Evolutionary conservation across 345 rosid genomes (phyloP).

Genomic region (Moricandia arvensis): DNA sequence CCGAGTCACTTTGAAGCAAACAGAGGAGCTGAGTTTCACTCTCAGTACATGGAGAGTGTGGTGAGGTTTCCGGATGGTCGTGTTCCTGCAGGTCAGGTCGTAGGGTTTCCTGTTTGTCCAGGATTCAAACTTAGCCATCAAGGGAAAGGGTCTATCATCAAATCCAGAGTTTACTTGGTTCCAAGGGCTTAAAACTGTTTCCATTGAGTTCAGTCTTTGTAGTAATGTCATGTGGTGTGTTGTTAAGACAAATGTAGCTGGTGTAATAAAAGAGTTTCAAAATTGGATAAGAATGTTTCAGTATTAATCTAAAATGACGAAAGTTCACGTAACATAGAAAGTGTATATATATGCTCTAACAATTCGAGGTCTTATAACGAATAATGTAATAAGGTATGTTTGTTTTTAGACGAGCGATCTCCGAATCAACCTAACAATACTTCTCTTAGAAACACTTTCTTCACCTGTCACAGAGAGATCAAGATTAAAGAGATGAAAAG

Average conservation of each 20-base stretch:
- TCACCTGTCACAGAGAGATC: conserved; percentile 50
- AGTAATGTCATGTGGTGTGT: conserved; percentile 9
- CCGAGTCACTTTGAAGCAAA: conserved; percentile 86
- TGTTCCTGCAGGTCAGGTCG: conserved; percentile 67
- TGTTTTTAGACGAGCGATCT: background rate
- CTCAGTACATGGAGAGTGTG: conserved; percentile 86
- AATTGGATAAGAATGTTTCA: conserved; percentile 16
- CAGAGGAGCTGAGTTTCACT: conserved; percentile 76
- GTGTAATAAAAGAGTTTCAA: background rate
- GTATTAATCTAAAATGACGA: conserved; percentile 18
- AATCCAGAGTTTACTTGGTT: conserved; percentile 79
- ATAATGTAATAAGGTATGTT: background rate
- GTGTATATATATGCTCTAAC: conserved; percentile 19
- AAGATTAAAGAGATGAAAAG: background rate
- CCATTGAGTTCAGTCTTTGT: conserved; percentile 1
- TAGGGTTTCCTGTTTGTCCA: conserved; percentile 83
- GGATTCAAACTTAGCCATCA: conserved; percentile 81
- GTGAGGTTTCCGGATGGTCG: conserved; percentile 58
- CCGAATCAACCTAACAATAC: conserved; percentile 48
- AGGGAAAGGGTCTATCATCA: conserved; percentile 51
- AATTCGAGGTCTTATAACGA: background rate
- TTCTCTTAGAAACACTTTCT: conserved; percentile 61
- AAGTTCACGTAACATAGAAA: background rate
- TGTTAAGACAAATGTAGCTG: conserved; percentile 13
- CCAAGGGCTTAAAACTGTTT: conserved; percentile 41